Base-by-base conservation (phyloP, 2,329 filamentous ascomycete genomes). In the Teratosphaeria pseudoeucalypti region DNA sequence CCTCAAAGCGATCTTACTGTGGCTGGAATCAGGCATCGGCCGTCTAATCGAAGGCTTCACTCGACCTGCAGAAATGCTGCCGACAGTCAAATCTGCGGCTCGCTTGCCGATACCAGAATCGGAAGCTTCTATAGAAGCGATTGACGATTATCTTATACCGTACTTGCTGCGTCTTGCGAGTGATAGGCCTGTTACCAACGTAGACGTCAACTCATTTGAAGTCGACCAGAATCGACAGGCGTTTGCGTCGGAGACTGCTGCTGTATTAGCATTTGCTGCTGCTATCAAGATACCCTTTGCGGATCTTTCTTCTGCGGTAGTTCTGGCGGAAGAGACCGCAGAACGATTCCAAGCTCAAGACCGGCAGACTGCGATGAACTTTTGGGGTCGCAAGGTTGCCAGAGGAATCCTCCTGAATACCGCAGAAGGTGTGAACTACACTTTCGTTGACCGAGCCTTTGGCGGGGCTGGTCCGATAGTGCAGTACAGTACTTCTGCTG, bases 311-410 rank as follows among this genome's bases (percentile, higher is more conserved):
- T 71, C 69, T 26, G 72, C 73, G 2, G 70, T 75, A 29, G 59
- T 66, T 5, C 49, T 57, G 2, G 64, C 66, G 10, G 64, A 63
- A 16, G 53, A 54, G 19, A n/a, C 16, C 14, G 47, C 34, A 14
- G 65, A 66, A 1, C 55, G 62, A 4, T 56, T 68, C 34, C 63
- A 71, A 29, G 71, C 73, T 3, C 79, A 81, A 68, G 74, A 77
- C 62, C 74, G 79, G 29, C 67, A 70, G 27, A 70, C 73, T 3
- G 78, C 77, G 2, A 71, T 76, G 57, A 66, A 71, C 39, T 85
- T 82, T 66, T 88, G 85, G 85, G 82, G 77, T 4, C 73, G 82
- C 58, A 81, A 81, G 58, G 81, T 87, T 16, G 82, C 80, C 1
- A 76, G 84, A 58, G 82, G 83, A 0, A 65, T 87, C 1, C 68